phyloP scores from a whole-genome alignment of 202 grass and related monocot genomes.

The Schoenoplectus tabernaemontani region DNA sequence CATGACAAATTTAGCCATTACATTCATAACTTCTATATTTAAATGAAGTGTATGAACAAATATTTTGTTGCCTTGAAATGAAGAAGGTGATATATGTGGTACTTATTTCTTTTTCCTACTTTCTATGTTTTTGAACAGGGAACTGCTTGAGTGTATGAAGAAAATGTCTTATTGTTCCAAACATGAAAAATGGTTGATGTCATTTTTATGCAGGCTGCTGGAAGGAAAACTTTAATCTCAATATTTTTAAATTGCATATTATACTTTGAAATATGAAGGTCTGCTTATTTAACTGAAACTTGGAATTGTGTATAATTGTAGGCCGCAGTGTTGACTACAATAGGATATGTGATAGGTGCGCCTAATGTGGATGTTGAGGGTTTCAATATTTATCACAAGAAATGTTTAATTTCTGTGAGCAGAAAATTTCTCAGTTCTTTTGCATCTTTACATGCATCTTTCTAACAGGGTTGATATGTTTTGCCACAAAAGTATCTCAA shows the following conservation, averaged over 20 bases:
- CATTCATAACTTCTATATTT: neutral
- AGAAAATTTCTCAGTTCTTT: constrained; percentile 7
- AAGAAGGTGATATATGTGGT: neutral
- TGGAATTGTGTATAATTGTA: constrained; percentile 18
- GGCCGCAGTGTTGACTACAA: constrained; percentile 64
- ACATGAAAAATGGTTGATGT: neutral
- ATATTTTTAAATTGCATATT: neutral
- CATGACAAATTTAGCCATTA: neutral
- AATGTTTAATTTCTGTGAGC: constrained; percentile 85
- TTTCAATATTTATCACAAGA: constrained; percentile 97
- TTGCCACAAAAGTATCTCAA: neutral
- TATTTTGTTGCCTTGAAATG: neutral
- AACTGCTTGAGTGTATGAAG: neutral
- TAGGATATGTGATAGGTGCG: constrained; percentile 91
- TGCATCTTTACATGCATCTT: no score
- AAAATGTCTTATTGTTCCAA: neutral
- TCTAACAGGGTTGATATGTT: neutral
- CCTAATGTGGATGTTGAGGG: constrained; percentile 87
- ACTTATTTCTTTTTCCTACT: neutral
- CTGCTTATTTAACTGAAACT: neutral
- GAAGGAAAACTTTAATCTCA: neutral
- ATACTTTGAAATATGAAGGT: neutral
- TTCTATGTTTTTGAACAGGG: neutral
- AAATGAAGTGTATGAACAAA: neutral
- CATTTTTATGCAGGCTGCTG: neutral